Conservation (phyloP, 1,284 basidiomycete genomes). For the Microbotryum lychnidis-dioicae region DNA sequence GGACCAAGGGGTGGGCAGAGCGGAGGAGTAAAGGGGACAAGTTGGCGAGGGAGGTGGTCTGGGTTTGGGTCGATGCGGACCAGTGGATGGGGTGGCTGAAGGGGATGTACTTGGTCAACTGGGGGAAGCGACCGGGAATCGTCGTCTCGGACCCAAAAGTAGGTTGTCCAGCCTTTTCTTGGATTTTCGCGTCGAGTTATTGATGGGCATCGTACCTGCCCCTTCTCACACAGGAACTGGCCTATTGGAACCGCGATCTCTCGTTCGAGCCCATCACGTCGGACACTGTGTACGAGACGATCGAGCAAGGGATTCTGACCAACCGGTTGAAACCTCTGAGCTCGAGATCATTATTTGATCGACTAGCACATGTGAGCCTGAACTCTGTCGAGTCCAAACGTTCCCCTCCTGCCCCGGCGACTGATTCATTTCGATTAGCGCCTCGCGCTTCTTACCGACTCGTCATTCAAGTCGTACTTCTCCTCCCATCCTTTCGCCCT, state of each 20-base stretch:
- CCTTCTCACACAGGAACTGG: constrained; percentile 47
- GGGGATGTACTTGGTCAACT: constrained; percentile 66
- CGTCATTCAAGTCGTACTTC: neutral
- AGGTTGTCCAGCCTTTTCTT: constrained; percentile 35
- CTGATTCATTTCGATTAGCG: constrained; percentile 15
- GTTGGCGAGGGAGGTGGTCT: constrained; percentile 57
- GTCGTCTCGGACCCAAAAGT: constrained; percentile 74
- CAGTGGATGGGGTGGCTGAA: constrained; percentile 78
- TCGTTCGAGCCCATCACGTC: constrained; percentile 51
- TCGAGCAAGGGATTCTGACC: constrained; percentile 55
- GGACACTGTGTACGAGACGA: constrained; percentile 58
- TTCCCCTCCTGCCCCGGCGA: neutral
- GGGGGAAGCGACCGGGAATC: constrained; percentile 49
- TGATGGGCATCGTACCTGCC: neutral
- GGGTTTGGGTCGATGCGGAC: constrained; percentile 73
- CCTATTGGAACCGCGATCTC: constrained; percentile 58
- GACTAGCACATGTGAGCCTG: constrained; percentile 36
- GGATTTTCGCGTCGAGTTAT: neutral
- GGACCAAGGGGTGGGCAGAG: constrained; percentile 57
- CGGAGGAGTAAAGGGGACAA: constrained; percentile 31
- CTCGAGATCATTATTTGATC: constrained; percentile 38
- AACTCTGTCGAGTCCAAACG: neutral
- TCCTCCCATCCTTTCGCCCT: constrained; percentile 38
- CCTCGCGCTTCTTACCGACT: neutral
- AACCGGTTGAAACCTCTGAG: constrained; percentile 52